These are phyloP conservation scores for Colletotrichum scovillei DNA, from an alignment of 2,329 filamentous ascomycete genomes.

Conservation along the genomic window DNA sequence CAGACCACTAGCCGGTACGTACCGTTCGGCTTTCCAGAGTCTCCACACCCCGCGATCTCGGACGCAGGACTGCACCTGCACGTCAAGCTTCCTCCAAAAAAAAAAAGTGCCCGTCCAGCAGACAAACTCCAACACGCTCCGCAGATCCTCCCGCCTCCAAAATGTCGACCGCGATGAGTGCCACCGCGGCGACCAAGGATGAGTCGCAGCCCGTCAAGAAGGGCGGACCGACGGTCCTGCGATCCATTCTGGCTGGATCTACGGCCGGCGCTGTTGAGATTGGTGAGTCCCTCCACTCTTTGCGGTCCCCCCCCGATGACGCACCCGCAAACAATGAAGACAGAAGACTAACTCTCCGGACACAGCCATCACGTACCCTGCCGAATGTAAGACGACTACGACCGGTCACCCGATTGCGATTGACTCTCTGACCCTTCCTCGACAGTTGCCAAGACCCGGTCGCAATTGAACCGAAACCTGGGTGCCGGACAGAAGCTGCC, in stretches of 20 bases:
- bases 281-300: constrained; percentile 60
- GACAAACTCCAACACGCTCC: constrained; percentile 6
- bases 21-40: not conserved
- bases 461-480: constrained; percentile 89
- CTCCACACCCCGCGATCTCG: constrained; percentile 36
- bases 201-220: constrained; percentile 52
- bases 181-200: constrained; percentile 38
- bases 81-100: constrained; percentile 17
- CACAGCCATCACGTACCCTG: constrained; percentile 87
- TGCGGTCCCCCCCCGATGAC: not conserved
- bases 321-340: not conserved
- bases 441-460: constrained; percentile 90
- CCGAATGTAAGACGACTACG: constrained; percentile 76
- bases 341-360: constrained; percentile 39
- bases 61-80: constrained; percentile 17
- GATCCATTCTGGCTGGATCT: constrained; percentile 91
- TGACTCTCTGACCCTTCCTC: constrained; percentile 25
- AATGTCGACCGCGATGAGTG: constrained; percentile 35
- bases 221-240: constrained; percentile 77
- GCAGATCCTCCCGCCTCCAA: constrained; percentile 14
- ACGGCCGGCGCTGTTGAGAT: constrained; percentile 97
- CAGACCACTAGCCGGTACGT: constrained; percentile 13
- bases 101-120: constrained; percentile 3
- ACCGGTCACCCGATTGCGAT: constrained; percentile 20
- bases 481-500: constrained; percentile 87